These are phyloP conservation scores for Flaveria linearis DNA, from an alignment of 129 eudicot genomes.

Conservation along the genomic window DNA sequence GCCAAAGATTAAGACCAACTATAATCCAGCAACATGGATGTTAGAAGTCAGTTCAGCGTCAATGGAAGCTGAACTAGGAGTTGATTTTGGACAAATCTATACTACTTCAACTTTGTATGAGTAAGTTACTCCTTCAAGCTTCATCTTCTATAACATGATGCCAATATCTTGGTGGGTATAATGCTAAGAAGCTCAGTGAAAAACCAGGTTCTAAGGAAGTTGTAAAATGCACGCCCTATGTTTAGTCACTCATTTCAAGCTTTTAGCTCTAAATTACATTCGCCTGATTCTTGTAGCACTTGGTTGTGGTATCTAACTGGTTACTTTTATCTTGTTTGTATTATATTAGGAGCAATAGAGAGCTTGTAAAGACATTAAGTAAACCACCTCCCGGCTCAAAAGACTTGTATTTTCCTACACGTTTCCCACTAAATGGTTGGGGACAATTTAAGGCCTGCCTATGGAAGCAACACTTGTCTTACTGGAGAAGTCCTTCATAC, in stretches of 20 bases:
- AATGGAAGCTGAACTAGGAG: constrained; percentile 56
- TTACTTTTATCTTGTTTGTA: background rate
- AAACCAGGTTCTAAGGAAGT: too few relatives aligned
- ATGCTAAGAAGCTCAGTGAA: too few relatives aligned
- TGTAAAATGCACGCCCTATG: background rate
- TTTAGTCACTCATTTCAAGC: background rate
- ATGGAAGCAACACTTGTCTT: constrained; percentile 78
- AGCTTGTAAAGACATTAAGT: constrained; percentile 37
- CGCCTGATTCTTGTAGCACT: too few relatives aligned
- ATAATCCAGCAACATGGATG: constrained; percentile 96
- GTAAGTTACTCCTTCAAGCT: constrained; percentile 48
- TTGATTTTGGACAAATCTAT: constrained; percentile 64
- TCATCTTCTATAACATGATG: background rate
- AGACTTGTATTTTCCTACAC: constrained; percentile 40
- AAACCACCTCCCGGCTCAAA: constrained; percentile 40
- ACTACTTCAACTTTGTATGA: constrained; percentile 42
- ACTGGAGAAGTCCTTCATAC: constrained; percentile 91
- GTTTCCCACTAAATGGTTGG: constrained; percentile 62
- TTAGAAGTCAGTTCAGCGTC: constrained; percentile 75
- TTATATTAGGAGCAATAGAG: constrained; percentile 39
- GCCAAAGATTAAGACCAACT: constrained; percentile 56
- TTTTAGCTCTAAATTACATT: background rate
- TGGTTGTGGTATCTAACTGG: background rate
- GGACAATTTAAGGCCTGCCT: constrained; percentile 73
- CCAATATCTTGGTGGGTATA: too few relatives aligned